Percentiles rank a stretch among this genome's conserved stretches.
These are phyloP conservation scores for Myxozyma vanderwaltii DNA, from an alignment of 805 yeast species.

Conservation along the genomic window DNA sequence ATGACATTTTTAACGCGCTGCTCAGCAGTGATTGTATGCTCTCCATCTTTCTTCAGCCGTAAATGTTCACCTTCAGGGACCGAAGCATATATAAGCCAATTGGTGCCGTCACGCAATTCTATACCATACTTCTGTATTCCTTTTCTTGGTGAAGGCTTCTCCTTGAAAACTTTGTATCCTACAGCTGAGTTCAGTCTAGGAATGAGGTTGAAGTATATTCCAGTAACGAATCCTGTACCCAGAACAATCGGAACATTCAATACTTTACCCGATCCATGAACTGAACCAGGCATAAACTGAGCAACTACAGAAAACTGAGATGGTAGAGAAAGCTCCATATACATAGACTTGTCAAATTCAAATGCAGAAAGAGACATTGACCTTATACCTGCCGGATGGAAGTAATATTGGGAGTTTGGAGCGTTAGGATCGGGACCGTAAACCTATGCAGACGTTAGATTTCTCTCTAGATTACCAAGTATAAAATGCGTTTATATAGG, in stretches of 20 bases:
- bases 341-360: conserved; percentile 48
- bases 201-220: conserved; percentile 44
- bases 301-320: conserved; percentile 36
- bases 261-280: conserved; percentile 18
- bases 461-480: neutral
- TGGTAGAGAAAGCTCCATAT: conserved; percentile 21
- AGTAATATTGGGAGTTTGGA: conserved; percentile 50
- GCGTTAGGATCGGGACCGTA: conserved; percentile 49
- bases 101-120: conserved; percentile 55
- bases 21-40: conserved; percentile 49
- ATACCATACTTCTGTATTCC: conserved; percentile 57
- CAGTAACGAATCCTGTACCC: conserved; percentile 63
- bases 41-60: conserved; percentile 40
- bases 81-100: conserved; percentile 71
- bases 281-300: conserved; percentile 21
- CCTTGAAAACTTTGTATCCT: conserved; percentile 59
- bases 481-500: too few species aligned
- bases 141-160: conserved; percentile 45
- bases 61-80: conserved; percentile 41
- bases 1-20: conserved; percentile 52
- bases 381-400: conserved; percentile 58
- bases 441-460: conserved; percentile 34
- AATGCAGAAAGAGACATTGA: conserved; percentile 60
- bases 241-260: conserved; percentile 50
- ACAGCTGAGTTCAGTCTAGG: conserved; percentile 44